A percentile compares a stretch with the other conserved stretches of the same genome.
These are phyloP conservation scores for Tilletia setariae DNA, from an alignment of 1,284 basidiomycete genomes.

Conservation along the genomic window DNA sequence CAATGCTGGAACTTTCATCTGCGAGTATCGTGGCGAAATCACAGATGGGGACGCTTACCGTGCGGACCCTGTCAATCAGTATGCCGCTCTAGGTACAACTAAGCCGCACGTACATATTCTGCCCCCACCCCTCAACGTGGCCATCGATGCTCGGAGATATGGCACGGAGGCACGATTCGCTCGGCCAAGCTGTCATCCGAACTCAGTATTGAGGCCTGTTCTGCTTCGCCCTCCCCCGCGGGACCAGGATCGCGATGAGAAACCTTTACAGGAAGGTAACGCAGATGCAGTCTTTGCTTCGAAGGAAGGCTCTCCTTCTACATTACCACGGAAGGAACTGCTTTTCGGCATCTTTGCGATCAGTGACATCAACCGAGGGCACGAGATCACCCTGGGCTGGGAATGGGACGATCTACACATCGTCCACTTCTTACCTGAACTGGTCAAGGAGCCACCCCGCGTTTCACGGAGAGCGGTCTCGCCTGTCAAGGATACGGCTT, in stretches of 20 bases:
- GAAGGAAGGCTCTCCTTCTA: neutral
- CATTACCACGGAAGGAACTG: slow-evolving; percentile 55
- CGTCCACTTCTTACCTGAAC: slow-evolving; percentile 73
- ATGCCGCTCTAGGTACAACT: slow-evolving; percentile 58
- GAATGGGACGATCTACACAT: slow-evolving; percentile 93
- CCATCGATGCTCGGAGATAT: slow-evolving; percentile 76
- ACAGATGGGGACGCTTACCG: slow-evolving; percentile 52
- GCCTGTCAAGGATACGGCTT: slow-evolving; percentile 31
- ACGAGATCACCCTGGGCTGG: slow-evolving; percentile 89
- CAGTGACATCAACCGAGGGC: slow-evolving; percentile 70
- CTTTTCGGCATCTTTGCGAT: slow-evolving; percentile 80
- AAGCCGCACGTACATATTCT: slow-evolving; percentile 73
- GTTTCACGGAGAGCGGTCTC: slow-evolving; percentile 61
- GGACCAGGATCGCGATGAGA: neutral
- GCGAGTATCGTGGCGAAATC: slow-evolving; percentile 53
- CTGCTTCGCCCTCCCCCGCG: slow-evolving; percentile 58
- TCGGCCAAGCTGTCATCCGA: slow-evolving; percentile 80
- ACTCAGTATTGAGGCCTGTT: slow-evolving; percentile 77
- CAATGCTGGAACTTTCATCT: slow-evolving; percentile 54
- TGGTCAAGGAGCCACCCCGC: slow-evolving; percentile 60
- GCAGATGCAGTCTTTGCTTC: slow-evolving; percentile 17
- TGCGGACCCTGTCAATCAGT: slow-evolving; percentile 61
- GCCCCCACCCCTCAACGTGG: slow-evolving; percentile 73
- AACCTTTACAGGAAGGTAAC: neutral
- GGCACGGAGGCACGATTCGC: slow-evolving; percentile 74